Evolutionary conservation across 495 filamentous ascomycete species (phyloP).

Genomic region (Mytilinidion resinicola): DNA sequence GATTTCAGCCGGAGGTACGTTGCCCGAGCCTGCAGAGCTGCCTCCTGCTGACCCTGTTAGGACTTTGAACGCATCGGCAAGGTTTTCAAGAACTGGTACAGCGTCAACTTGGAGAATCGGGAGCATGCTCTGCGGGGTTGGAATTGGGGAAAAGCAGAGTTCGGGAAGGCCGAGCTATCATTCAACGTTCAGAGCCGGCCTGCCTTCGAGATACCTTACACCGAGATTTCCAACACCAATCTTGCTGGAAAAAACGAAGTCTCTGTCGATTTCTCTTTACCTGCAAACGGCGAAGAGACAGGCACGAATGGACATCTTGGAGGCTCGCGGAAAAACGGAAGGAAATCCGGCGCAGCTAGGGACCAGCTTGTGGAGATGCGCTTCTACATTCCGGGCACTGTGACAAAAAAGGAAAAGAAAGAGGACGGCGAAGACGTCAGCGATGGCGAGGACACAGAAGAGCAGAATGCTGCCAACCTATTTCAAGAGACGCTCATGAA

Average conservation of each 20-base stretch:
- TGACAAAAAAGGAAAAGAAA: slow-evolving; percentile 70
- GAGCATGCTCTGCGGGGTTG: slow-evolving; percentile 95
- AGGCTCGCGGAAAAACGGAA: slow-evolving; percentile 70
- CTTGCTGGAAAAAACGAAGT: slow-evolving; percentile 97
- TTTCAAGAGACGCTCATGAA: slow-evolving; percentile 98
- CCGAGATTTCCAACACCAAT: slow-evolving; percentile 96
- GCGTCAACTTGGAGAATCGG: slow-evolving; percentile 79
- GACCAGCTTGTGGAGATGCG: slow-evolving; percentile 98
- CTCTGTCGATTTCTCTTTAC: slow-evolving; percentile 84
- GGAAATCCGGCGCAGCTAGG: slow-evolving; percentile 77
- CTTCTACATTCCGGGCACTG: slow-evolving; percentile 94
- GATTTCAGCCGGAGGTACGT: slow-evolving; percentile 81
- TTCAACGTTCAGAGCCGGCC: slow-evolving; percentile 98
- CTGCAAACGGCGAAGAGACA: slow-evolving; percentile 57
- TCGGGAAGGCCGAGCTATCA: slow-evolving; percentile 85
- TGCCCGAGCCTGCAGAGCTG: not conserved
- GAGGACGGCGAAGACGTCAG: slow-evolving; percentile 30
- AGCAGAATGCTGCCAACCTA: slow-evolving; percentile 68
- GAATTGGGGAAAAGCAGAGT: slow-evolving; percentile 99
- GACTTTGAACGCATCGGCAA: slow-evolving; percentile 85
- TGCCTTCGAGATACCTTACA: slow-evolving; percentile 95
- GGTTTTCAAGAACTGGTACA: slow-evolving; percentile 94
- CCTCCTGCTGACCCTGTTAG: slow-evolving; percentile 38
- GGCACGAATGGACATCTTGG: slow-evolving; percentile 69
- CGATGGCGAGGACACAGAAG: slow-evolving; percentile 54